phyloP scores from a whole-genome alignment of 148 eudicot genomes.

The Vaccinium myrtillus region DNA sequence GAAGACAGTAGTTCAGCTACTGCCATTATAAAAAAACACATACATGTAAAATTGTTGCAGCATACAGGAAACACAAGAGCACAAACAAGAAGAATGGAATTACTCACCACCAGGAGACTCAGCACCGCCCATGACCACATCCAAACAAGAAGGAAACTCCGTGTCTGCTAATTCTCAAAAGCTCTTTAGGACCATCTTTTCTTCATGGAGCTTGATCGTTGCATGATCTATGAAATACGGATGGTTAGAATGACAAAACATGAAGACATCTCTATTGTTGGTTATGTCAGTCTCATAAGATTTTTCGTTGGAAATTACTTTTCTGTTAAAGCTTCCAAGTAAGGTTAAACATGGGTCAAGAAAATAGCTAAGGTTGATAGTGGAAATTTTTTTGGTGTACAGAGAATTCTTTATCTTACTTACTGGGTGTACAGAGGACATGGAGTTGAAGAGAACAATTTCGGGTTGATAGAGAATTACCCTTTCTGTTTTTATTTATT shows the following conservation, averaged over 20 bases:
- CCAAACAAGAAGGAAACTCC: conserved; percentile 1
- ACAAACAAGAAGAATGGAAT: neutral
- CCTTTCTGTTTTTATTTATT: neutral
- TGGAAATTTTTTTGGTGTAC: too few relatives aligned
- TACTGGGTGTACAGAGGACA: neutral
- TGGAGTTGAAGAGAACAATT: too few relatives aligned
- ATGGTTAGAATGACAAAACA: neutral
- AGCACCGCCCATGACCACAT: neutral
- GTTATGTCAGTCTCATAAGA: neutral
- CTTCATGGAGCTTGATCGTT: neutral
- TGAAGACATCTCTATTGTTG: neutral
- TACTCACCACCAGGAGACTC: neutral
- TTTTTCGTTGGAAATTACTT: too few relatives aligned
- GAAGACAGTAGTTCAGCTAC: neutral
- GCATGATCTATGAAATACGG: neutral
- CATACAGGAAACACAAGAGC: neutral
- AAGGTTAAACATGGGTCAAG: neutral
- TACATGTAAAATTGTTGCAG: neutral
- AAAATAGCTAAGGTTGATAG: too few relatives aligned
- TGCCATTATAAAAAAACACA: too few relatives aligned
- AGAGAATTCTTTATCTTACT: too few relatives aligned
- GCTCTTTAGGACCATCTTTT: neutral
- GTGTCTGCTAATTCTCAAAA: neutral
- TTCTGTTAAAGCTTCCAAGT: neutral
- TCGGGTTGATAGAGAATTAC: neutral